phyloP scores from a whole-genome alignment of 805 yeast genomes.

The Barnettozyma botsteinii region DNA sequence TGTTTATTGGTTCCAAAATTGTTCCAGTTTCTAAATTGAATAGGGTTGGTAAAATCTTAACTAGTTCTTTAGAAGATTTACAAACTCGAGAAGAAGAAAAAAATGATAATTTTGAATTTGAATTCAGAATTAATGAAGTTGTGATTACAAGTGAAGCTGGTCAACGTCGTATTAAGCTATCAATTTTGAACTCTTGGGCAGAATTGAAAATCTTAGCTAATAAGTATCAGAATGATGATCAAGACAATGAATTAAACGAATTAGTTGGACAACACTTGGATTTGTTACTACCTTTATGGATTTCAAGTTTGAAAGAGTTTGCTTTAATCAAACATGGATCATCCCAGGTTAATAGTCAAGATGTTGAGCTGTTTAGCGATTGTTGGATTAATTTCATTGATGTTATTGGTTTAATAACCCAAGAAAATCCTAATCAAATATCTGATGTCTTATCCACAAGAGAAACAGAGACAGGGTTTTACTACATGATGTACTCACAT shows the following conservation, averaged over 20 bases:
- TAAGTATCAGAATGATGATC: constrained; percentile 23
- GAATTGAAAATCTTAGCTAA: constrained; percentile 37
- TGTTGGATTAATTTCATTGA: constrained; percentile 77
- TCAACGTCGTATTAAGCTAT: constrained; percentile 44
- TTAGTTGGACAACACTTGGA: constrained; percentile 52
- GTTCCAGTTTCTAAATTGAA: constrained; percentile 43
- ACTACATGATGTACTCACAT: constrained; percentile 76
- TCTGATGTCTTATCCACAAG: constrained; percentile 49
- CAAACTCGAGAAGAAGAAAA: constrained; percentile 16
- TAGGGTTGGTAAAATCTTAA: constrained; percentile 59
- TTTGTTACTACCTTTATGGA: constrained; percentile 73
- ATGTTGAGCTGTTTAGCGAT: constrained; percentile 43
- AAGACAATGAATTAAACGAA: constrained; percentile 36
- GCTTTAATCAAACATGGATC: constrained; percentile 46
- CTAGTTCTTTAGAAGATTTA: constrained; percentile 57
- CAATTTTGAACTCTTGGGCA: constrained; percentile 73
- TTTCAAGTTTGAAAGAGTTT: constrained; percentile 65
- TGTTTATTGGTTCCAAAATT: constrained; percentile 60
- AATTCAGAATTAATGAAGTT: constrained; percentile 51
- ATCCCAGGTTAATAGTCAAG: constrained; percentile 15
- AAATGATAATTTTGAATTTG: constrained; percentile 12
- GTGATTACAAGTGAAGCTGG: constrained; percentile 39
- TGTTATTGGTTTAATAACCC: constrained; percentile 63
- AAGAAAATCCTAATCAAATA: constrained; percentile 41
- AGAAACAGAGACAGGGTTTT: constrained; percentile 51